Percentiles rank a stretch among this genome's conserved stretches.
phyloP scores from a whole-genome alignment of 2,329 filamentous ascomycete genomes.

The Bimuria novae-zelandiae region DNA sequence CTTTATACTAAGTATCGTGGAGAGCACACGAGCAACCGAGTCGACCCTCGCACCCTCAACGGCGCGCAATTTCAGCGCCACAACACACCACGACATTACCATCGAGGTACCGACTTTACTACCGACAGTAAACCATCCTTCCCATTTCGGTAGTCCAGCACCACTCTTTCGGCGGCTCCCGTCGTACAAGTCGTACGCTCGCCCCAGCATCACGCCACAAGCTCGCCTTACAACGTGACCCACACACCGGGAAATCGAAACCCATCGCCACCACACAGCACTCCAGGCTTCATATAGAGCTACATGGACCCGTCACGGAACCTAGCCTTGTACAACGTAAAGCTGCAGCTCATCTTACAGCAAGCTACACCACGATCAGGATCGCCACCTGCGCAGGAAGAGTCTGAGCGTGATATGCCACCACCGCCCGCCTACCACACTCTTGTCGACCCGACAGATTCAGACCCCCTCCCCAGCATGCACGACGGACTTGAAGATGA shows the following conservation, averaged over 20 bases:
- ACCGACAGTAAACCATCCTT: slow-evolving; percentile 6
- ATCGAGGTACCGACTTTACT: slow-evolving; percentile 6
- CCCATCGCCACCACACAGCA: slow-evolving; percentile 11
- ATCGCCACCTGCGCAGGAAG: not conserved
- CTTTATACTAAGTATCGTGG: not conserved
- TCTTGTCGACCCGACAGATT: slow-evolving; percentile 27
- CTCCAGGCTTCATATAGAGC: slow-evolving; percentile 11
- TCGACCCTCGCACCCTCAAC: not conserved
- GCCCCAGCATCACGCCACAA: slow-evolving; percentile 40
- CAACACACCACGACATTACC: not conserved
- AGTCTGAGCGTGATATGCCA: slow-evolving; percentile 19
- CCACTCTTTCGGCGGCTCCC: slow-evolving; percentile 2
- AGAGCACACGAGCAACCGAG: not conserved
- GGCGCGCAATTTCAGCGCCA: not conserved
- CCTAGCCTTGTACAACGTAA: slow-evolving; percentile 26
- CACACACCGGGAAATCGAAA: slow-evolving; percentile 7
- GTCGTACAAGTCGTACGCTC: not conserved
- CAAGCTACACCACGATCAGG: slow-evolving; percentile 8
- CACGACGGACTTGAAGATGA: slow-evolving; percentile 26
- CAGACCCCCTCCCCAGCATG: slow-evolving; percentile 21
- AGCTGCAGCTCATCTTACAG: slow-evolving; percentile 18
- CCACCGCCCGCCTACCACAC: slow-evolving; percentile 40
- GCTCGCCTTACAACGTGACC: slow-evolving; percentile 21
- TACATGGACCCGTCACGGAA: slow-evolving; percentile 28
- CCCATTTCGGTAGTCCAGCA: not conserved